Conservation (phyloP, 306 rosid genomes). For the Vigna nakashimae region DNA sequence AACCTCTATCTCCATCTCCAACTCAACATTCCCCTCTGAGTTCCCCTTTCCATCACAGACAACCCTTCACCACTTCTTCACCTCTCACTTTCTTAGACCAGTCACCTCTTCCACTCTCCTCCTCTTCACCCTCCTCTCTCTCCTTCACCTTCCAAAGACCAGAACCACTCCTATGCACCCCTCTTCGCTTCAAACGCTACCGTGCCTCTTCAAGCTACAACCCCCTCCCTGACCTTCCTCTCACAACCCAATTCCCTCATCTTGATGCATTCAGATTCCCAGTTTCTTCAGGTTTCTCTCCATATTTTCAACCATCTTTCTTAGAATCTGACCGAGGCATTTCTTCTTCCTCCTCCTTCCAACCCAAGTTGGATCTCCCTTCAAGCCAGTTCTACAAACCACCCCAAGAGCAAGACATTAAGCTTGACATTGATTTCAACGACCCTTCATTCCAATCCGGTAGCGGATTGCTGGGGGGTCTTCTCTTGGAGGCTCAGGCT, state of each 20-base stretch:
- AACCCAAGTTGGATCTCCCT: slow-evolving; percentile 67
- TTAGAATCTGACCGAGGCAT: slow-evolving; percentile 46
- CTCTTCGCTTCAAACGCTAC: slow-evolving; percentile 58
- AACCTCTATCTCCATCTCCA: slow-evolving; percentile 42
- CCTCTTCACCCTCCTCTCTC: slow-evolving; percentile 41
- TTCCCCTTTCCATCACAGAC: slow-evolving; percentile 53
- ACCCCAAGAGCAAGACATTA: slow-evolving; percentile 42
- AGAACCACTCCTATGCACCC: slow-evolving; percentile 55
- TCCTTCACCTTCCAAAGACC: slow-evolving; percentile 75
- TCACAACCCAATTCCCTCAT: slow-evolving; percentile 34
- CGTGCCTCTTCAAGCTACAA: slow-evolving; percentile 26
- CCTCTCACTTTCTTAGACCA: slow-evolving; percentile 43
- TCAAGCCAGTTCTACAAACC: slow-evolving; percentile 64
- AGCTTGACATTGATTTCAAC: slow-evolving; percentile 42
- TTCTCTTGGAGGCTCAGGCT: slow-evolving; percentile 65
- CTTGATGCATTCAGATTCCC: slow-evolving; percentile 62
- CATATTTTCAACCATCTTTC: slow-evolving; percentile 48
- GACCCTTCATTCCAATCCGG: slow-evolving; percentile 38
- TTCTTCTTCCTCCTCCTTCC: slow-evolving; percentile 38
- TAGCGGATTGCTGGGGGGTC: slow-evolving; percentile 59
- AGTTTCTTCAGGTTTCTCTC: slow-evolving; percentile 49
- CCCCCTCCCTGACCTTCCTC: slow-evolving; percentile 7
- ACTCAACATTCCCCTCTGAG: slow-evolving; percentile 58
- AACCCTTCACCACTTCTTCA: slow-evolving; percentile 20
- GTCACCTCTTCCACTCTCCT: slow-evolving; percentile 32